Evolutionary conservation across 148 eudicot genomes (phyloP), one percentile per base, ranked within the genome.

Genomic region (Polygonum aviculare): DNA sequence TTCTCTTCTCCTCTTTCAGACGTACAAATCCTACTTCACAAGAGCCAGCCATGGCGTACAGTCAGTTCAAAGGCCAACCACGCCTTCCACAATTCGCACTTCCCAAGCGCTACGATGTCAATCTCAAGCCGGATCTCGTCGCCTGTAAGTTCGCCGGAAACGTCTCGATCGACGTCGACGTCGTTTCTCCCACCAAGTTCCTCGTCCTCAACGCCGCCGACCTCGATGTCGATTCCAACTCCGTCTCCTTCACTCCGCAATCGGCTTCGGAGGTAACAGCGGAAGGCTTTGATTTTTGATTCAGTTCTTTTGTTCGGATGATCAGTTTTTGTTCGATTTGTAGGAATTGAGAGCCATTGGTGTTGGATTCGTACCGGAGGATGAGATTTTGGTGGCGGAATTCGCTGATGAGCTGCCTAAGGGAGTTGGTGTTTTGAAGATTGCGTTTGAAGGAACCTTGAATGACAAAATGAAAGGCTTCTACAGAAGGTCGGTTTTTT

Each of bases 381-480:
- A 96, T 85, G 98, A 91, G 86, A 87, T 93, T 36, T 59, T 90
- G 84, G 92, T 96, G 83, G 75, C 77, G 76, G 97, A 90, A 80
- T 96, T 96, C 79, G 78, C 82, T 4, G 84, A 91, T 72, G 90
- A 81, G 78, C 85, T 96, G 72, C 94, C 93, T 6, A n/a, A 78
- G 77, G 97, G 97, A 44, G 74, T 69, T 39, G 99, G 99, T 72
- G 75, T 81, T 81, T 80, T 96, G 82, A 77, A 80, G 36, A 83
- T 96, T 35, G 77, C 78, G 5, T 96, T 91, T 72, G 83, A 86
- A 40, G 99, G 98, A 74, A 96, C 86, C 76, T 84, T 96, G 38
- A 96, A 93, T 83, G 98, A 96, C 79, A 86, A 88, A 73, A 93
- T 96, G 99, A 96, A 93, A 80, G 99, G 99, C 0, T 96, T 96